Evolutionary conservation across 257 asterid species (phyloP).

Genomic region (Nicotiana tomentosiformis): DNA sequence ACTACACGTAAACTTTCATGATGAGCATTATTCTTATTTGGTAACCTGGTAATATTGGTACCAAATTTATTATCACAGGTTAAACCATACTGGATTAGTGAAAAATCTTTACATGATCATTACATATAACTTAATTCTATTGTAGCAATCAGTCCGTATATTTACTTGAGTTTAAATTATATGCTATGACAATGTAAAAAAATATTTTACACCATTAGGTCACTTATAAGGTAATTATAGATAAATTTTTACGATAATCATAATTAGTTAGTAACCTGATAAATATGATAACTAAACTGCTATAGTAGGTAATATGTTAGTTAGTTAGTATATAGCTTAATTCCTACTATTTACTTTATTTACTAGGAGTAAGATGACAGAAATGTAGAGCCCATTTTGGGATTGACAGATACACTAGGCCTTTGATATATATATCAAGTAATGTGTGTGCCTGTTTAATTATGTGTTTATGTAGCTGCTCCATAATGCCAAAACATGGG

Average conservation of each 20-base stretch:
- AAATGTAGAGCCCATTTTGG: background rate
- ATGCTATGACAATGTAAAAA: too few species aligned
- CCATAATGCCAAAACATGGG: slow-evolving; percentile 18
- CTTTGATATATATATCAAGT: background rate
- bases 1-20: background rate
- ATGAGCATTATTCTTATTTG: background rate
- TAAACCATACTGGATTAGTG: background rate
- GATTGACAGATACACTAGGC: background rate
- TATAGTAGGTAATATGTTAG: too few species aligned
- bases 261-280: background rate
- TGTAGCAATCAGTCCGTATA: background rate
- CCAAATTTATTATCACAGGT: background rate
- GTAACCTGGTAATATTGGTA: background rate
- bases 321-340: background rate
- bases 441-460: background rate
- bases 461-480: background rate
- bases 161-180: background rate
- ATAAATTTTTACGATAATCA: too few species aligned
- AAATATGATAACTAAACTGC: background rate
- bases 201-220: too few species aligned
- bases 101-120: background rate
- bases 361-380: too few species aligned
- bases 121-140: background rate
- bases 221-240: too few species aligned
- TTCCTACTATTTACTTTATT: background rate